Base-by-base conservation (phyloP, 176 grass and related monocot genomes). In the Oryza meyeriana region DNA sequence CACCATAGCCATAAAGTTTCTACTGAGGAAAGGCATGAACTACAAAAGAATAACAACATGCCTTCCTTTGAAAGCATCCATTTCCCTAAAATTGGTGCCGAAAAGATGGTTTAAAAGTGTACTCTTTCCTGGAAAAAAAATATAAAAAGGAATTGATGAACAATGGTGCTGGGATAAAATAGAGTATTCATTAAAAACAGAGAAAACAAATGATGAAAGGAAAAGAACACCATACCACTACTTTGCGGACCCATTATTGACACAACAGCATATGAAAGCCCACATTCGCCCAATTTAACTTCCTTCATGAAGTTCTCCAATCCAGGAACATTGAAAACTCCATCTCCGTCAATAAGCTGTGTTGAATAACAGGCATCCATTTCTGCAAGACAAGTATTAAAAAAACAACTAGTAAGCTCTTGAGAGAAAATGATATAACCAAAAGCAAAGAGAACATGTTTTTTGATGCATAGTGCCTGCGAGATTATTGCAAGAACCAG, bases 221-320 rank as follows among this genome's bases (percentile, higher is more conserved):
- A 82, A 69, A 35, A 82, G 30, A 61, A 74, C 48, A 66, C 6
- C 87, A 88, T 95, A 98, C 96, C 96, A 80, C 96, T 98, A 85
- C 96, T 98, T 61, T 98, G 96, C 12, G 96, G 95, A 3, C 96
- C 96, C 96, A 98, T 98, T 84, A 98, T 95, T 61, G 96, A 98
- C 39, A 95, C 96, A 83, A 98, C 93, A 17, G 96, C 93, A 71
- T 98, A 98, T 22, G 96, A 98, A 61, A 98, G 85, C 44, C 96
- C 96, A 12, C 93, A 95, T 81, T 95, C 93, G 8, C 52, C 76
- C 72, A 98, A 70, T 86, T 89, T 95, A 82, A 91, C 72, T 36
- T 84, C 80, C 73, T 95, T 98, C 88, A 93, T 86, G 71, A 95
- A 98, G 72, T 78, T 79, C 10, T 95, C 93, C 44, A 98, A 63